Evolutionary conservation across 208 protist species (phyloP), one percentile per base, ranked within the genome.

Genomic region (Leishmania guyanensis): DNA sequence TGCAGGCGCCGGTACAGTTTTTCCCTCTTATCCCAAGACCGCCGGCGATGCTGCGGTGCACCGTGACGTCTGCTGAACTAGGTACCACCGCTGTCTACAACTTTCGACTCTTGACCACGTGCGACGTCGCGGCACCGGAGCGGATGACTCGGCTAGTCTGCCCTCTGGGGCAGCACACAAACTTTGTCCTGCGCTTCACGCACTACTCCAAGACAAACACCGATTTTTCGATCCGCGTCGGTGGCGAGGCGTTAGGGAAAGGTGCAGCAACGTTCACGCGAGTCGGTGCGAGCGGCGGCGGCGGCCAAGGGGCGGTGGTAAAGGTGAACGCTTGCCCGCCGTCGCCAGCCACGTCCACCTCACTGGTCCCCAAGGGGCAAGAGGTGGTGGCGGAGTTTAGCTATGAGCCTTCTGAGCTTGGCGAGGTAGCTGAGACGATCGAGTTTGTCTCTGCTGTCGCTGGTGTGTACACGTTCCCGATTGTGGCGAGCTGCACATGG

Each of bases 391-490:
- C 98, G 33, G 97, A 99, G 62, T 97, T 99, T 33, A 81, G 70
- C 66, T 99, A 95, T 81, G 98, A 99, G 89, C 98, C 98, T 3
- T 88, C 80, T 3, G 78, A 64, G 36, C n/a, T 99, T 0, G 98
- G 98, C 22, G 92, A 89, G 64, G 75, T 80, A 53, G 89, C 84
- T 60, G 96, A 93, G 65, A 90, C 88, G 58, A 94, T 99, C 56
- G 89, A 94, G 79, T 83, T 99, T 9, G 80, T 85, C 33, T 99
- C 96, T 5, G 66, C 92, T 3, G 77, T 85, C 16, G 98, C 92
- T 1, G 98, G 98, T 33, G 90, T 93, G 64, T 99, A 99, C 91
- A 85, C 79, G 33, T 99, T 98, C 81, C 88, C 93, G 26, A 91
- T 99, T 69, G 70, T 95, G 43, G 97, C 97, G 4, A 88, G 84